Conservation (phyloP, 352 stramenopile genomes). For the Hyaloperonospora arabidopsidis region DNA sequence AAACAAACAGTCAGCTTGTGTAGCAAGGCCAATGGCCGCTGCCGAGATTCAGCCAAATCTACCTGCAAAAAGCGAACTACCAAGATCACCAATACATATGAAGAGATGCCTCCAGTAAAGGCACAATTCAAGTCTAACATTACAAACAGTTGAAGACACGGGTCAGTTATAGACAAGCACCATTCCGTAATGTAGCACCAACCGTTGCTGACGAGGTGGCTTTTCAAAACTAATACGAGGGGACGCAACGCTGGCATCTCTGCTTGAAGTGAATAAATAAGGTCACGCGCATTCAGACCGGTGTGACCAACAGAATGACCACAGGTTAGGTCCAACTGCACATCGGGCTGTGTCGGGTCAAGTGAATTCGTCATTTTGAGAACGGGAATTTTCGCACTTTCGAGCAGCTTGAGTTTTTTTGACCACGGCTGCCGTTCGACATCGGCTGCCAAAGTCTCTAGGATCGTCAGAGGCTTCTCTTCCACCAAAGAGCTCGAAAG, state of each 20-base stretch:
- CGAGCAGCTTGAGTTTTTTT: conserved; percentile 89
- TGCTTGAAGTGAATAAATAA: conserved; percentile 87
- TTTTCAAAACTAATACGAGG: conserved; percentile 93
- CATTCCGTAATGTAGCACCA: conserved; percentile 1
- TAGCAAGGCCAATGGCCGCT: background rate
- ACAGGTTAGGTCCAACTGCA: conserved; percentile 92
- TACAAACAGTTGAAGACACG: conserved; percentile 19
- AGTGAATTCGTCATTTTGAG: conserved; percentile 86
- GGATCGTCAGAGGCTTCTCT: conserved; percentile 73
- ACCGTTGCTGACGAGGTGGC: conserved; percentile 57
- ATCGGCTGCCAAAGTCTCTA: conserved; percentile 84
- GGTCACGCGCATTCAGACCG: conserved; percentile 85
- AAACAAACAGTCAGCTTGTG: background rate
- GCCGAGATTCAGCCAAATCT: background rate
- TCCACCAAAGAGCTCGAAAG: conserved; percentile 73
- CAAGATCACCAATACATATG: conserved; percentile 93
- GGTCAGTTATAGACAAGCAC: conserved; percentile 13
- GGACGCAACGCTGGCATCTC: conserved; percentile 90
- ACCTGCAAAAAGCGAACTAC: conserved; percentile 91
- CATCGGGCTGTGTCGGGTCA: conserved; percentile 29
- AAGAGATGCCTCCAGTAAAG: conserved; percentile 93
- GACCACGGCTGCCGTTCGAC: conserved; percentile 73
- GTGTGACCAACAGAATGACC: conserved; percentile 90
- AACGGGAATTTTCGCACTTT: conserved; percentile 91
- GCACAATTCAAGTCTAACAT: conserved; percentile 83